phyloP scores from a whole-genome alignment of 495 filamentous ascomycete genomes.

The Aspergillus asperescens region DNA sequence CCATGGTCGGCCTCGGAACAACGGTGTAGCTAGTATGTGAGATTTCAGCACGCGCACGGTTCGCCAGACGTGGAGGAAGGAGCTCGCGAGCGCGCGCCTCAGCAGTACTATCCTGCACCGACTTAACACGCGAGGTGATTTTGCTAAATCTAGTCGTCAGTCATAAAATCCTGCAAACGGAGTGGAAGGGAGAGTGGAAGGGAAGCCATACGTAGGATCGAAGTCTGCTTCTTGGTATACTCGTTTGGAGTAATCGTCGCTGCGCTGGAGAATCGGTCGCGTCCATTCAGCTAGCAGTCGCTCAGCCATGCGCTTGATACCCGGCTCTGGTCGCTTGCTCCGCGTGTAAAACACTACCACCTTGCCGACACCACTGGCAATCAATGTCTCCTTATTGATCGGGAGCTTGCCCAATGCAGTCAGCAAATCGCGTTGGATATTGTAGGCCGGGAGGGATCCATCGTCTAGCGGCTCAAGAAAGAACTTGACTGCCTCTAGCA shows the following conservation, averaged over 20 bases:
- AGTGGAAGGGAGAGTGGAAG: not conserved
- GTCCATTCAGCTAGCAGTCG: conserved; percentile 91
- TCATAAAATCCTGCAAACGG: not conserved
- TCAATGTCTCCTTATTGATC: conserved; percentile 81
- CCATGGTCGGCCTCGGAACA: conserved; percentile 59
- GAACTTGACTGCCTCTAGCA: conserved; percentile 89
- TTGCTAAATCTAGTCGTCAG: conserved; percentile 30
- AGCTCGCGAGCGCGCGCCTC: conserved; percentile 65
- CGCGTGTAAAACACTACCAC: conserved; percentile 95
- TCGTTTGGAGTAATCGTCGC: conserved; percentile 85
- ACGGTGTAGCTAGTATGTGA: conserved; percentile 75
- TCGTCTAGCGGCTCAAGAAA: conserved; percentile 95
- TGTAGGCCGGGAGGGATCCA: conserved; percentile 88
- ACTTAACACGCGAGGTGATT: conserved; percentile 43
- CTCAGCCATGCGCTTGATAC: conserved; percentile 91
- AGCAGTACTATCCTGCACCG: conserved; percentile 50
- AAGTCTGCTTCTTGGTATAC: conserved; percentile 51
- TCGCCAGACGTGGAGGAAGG: conserved; percentile 61
- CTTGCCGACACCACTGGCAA: conserved; percentile 91
- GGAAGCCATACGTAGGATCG: conserved; percentile 48
- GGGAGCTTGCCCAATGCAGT: conserved; percentile 70
- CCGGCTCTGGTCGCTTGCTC: conserved; percentile 75
- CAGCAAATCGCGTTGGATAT: conserved; percentile 94
- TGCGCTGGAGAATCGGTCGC: conserved; percentile 87
- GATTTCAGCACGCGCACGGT: conserved; percentile 65